Conservation (phyloP, 805 yeast species). For the Schizosaccharomyces japonicus region DNA sequence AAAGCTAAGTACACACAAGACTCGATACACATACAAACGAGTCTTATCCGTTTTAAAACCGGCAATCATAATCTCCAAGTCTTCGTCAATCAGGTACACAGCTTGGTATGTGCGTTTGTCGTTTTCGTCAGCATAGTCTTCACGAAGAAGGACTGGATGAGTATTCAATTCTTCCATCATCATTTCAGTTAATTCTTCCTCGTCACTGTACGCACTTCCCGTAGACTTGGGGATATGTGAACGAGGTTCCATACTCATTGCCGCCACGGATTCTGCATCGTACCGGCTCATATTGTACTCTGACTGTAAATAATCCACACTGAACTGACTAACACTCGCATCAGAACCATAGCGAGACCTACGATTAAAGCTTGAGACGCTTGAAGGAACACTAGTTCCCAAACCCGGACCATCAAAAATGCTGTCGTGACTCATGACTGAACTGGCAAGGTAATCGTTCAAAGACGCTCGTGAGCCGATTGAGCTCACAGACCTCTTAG, state of each 20-base stretch:
- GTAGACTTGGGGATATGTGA: neutral
- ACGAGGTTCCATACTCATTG: neutral
- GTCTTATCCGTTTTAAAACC: conserved; percentile 42
- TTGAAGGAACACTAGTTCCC: conserved; percentile 13
- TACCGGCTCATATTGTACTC: conserved; percentile 1
- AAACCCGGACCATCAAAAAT: conserved; percentile 13
- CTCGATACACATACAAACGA: conserved; percentile 26
- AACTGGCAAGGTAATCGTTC: neutral
- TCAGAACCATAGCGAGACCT: neutral
- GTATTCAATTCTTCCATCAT: neutral
- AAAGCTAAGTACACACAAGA: conserved; percentile 31
- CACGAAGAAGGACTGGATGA: neutral
- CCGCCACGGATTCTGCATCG: neutral
- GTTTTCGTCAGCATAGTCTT: conserved; percentile 4
- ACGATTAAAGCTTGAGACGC: conserved; percentile 12
- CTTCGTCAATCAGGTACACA: conserved; percentile 86
- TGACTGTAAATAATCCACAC: neutral
- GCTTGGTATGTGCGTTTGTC: conserved; percentile 30
- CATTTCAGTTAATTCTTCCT: conserved; percentile 7
- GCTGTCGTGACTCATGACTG: conserved; percentile 11
- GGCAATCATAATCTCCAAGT: conserved; percentile 78
- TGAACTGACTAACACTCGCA: neutral
- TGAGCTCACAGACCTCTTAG: neutral
- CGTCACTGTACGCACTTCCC: conserved; percentile 5
- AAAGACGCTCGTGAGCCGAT: neutral